Evolutionary conservation across 176 grass and related monocot species (phyloP), one percentile per base, ranked within the genome.

Genomic region (Oryza punctata): DNA sequence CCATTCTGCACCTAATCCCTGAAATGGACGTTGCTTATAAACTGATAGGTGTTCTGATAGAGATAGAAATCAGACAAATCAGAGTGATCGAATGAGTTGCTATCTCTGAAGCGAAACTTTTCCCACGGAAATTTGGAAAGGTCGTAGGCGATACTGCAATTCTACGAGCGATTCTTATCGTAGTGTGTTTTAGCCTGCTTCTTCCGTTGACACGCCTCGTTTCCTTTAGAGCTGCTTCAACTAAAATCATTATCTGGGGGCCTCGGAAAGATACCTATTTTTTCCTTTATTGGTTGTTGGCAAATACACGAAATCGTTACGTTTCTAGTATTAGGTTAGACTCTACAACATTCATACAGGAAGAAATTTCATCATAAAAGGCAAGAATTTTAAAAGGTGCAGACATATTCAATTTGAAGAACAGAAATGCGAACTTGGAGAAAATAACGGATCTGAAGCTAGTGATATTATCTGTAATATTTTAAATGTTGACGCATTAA

Each of bases 1-100:
- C 87, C 69, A 87, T 87, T 66, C 83, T 70, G 43, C 66, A 92
- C 91, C 91, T 87, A 87, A 86, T 67, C 77, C 78, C 49, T 78
- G 91, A 90, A 73, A 45, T 69, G 67, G 87, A 92, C 87, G 44
- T 66, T 61, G 21, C 19, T 14, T 35, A 35, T 49, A 67, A 61
- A 33, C 24, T 68, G 46, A 72, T 47, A 80, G 67, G 67, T 81
- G 29, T 59, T 46, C 38, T 60, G 76, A 67, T 30, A 52, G 71
- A 69, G 84, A 89, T 19, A 15, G 44, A 44, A 65, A 59, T 66
- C 12, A 76, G 27, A 19, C 15, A 45, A 7, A 33, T 52, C 57
- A 65, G 57, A 26, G 52, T 23, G 21, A 60, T 60, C 54, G 54
- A 8, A 49, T 12, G 10, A 69, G 82, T 76, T 77, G 70, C 29